Evolutionary conservation across 1,284 basidiomycete species (phyloP).

Genomic region (Ceratobasidium sp.): DNA sequence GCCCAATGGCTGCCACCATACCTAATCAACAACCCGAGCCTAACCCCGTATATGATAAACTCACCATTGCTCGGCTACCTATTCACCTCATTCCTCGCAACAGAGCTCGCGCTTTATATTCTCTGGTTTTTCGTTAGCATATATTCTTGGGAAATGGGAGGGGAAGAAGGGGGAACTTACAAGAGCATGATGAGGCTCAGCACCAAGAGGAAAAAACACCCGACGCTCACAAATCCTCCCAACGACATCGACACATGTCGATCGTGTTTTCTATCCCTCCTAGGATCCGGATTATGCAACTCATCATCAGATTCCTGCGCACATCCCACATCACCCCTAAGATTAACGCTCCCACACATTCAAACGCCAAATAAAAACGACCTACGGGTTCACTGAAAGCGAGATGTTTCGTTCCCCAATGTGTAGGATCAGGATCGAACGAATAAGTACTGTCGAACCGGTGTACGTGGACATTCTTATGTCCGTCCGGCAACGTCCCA

Average conservation of each 20-base stretch:
- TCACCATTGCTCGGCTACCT: constrained; percentile 1
- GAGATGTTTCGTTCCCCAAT: constrained; percentile 30
- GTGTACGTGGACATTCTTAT: neutral
- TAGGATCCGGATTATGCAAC: constrained; percentile 60
- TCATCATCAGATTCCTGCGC: constrained; percentile 54
- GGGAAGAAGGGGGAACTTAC: too few species aligned
- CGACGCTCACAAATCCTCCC: constrained; percentile 81
- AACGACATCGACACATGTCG: constrained; percentile 73
- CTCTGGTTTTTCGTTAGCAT: too few species aligned
- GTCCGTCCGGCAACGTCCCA: constrained; percentile 12
- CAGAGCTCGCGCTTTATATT: too few species aligned
- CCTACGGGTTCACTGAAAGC: constrained; percentile 16
- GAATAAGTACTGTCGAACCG: constrained; percentile 14
- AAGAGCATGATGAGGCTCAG: constrained; percentile 77
- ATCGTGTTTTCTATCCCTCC: constrained; percentile 74
- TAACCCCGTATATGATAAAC: neutral
- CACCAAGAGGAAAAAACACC: constrained; percentile 78
- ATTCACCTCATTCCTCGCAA: neutral
- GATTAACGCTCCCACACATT: too few species aligned
- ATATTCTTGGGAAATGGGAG: too few species aligned
- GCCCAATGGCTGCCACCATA: constrained; percentile 62
- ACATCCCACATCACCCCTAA: too few species aligned
- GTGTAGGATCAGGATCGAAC: constrained; percentile 36
- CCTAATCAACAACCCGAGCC: too few species aligned
- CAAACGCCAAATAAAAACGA: neutral